Evolutionary conservation across 139 green algal species (phyloP), one percentile per base, ranked within the genome.

Genomic region (Mesotaenium endlicherianum): DNA sequence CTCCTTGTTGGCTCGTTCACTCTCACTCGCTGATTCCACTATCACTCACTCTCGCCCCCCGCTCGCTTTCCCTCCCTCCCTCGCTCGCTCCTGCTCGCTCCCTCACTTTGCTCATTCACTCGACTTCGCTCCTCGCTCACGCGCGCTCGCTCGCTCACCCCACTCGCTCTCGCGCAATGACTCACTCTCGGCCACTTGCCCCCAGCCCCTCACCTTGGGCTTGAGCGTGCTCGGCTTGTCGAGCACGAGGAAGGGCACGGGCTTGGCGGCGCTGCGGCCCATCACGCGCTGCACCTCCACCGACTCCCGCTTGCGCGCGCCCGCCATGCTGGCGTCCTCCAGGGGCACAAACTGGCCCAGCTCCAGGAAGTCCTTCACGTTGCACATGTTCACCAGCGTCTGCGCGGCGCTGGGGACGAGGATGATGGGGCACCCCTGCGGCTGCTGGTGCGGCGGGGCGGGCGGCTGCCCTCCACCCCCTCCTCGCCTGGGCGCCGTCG

Each of bases 331-430:
- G 57, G 83, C 77, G 70, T 87, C 45, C 45, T 93, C 67, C 8
- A 55, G 49, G 0, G 80, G 75, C n/a, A 60, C 50, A 84, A 88
- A 94, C n/a, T 36, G 30, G 6, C 91, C 90, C 11, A 87, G 36
- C 80, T 94, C 90, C 64, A 94, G 75, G 30, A 94, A 92, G 1
- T 50, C 26, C 49, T 88, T 74, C 39, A 72, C 78, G 55, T 94
- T 94, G 91, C 88, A 92, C 79, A 92, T 95, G 69, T 92, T 94
- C 45, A 94, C 43, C 42, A 92, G 58, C 2, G 91, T 82, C 40
- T 82, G 87, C 11, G 86, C 53, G n/a, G 76, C 91, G 2, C 84
- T 81, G 0, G 91, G 91, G 39, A 94, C 92, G n/a, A 94, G 80
- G 44, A 94, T 92, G 45, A 94, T 91, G 36, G 91, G 91, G 16